These are phyloP conservation scores for Gymnopilus junonius DNA, from an alignment of 768 basidiomycete genomes.

Conservation along the genomic window DNA sequence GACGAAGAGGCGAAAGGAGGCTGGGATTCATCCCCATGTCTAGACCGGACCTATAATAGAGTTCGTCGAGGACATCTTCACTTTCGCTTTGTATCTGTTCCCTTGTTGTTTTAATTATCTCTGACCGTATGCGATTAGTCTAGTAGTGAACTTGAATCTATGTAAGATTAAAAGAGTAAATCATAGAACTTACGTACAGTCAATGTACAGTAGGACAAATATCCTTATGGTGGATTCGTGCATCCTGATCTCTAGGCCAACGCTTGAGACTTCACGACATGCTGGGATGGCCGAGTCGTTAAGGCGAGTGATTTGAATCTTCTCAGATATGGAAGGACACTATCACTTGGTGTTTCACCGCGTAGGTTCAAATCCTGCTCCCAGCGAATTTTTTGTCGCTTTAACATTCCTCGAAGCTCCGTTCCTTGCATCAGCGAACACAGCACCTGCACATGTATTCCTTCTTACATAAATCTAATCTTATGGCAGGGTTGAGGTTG, in stretches of 20 bases:
- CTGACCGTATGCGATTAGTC: neutral
- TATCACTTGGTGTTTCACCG: slow-evolving; percentile 87
- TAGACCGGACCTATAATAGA: slow-evolving; percentile 12
- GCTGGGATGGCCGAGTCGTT: slow-evolving; percentile 88
- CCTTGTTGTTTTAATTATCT: neutral
- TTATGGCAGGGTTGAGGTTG: no score
- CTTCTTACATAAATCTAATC: no score
- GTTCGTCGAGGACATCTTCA: neutral
- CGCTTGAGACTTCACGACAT: neutral
- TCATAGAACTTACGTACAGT: neutral
- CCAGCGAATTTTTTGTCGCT: slow-evolving; percentile 54
- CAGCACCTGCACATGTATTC: no score
- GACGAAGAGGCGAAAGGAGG: slow-evolving; percentile 44
- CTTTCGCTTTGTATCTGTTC: neutral
- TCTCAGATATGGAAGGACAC: slow-evolving; percentile 4
- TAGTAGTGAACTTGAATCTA: neutral
- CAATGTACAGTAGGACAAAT: neutral
- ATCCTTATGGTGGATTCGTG: neutral
- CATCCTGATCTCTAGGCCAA: no score
- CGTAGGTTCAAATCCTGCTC: slow-evolving; percentile 93
- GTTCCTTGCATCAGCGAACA: no score
- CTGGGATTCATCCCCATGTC: slow-evolving; percentile 26
- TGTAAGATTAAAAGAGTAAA: neutral
- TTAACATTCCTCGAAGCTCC: neutral
- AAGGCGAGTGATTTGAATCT: slow-evolving; percentile 89